A percentile compares a stretch with the other conserved stretches of the same genome.
These are phyloP conservation scores for Magnolia sinica DNA, from an alignment of 164 flowering plant species.

Conservation along the genomic window DNA sequence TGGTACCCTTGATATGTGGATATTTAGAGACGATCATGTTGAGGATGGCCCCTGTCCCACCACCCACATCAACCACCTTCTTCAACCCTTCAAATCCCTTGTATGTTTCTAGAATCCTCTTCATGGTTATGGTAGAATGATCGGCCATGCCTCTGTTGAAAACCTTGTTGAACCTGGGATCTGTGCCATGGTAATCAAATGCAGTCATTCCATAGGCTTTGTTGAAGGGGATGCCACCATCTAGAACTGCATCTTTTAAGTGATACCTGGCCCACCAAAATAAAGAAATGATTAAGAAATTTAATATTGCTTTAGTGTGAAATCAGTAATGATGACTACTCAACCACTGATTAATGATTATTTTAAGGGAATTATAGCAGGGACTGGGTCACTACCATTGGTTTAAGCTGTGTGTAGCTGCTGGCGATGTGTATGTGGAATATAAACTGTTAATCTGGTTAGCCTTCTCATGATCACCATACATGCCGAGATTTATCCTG, in stretches of 20 bases:
- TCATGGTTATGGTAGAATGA: slow-evolving; percentile 14
- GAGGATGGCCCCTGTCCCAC: slow-evolving; percentile 29
- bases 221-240: slow-evolving; percentile 38
- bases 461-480: no score
- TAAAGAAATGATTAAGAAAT: no score
- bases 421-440: background rate
- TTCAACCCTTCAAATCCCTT: slow-evolving; percentile 31
- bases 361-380: no score
- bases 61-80: slow-evolving; percentile 36
- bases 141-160: slow-evolving; percentile 19
- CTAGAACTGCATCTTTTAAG: slow-evolving; percentile 9
- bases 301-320: no score
- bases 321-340: no score
- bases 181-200: slow-evolving; percentile 16
- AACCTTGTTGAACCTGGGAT: slow-evolving; percentile 16
- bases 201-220: slow-evolving; percentile 32
- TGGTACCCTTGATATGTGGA: slow-evolving; percentile 31
- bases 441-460: no score
- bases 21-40: slow-evolving; percentile 28
- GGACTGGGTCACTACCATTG: no score
- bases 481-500: background rate
- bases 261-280: background rate
- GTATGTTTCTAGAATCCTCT: slow-evolving; percentile 22
- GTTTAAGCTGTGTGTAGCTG: background rate
- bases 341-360: no score